These are phyloP conservation scores for Pezicula neosporulosa DNA, from an alignment of 2,329 filamentous ascomycete genomes.

Conservation along the genomic window DNA sequence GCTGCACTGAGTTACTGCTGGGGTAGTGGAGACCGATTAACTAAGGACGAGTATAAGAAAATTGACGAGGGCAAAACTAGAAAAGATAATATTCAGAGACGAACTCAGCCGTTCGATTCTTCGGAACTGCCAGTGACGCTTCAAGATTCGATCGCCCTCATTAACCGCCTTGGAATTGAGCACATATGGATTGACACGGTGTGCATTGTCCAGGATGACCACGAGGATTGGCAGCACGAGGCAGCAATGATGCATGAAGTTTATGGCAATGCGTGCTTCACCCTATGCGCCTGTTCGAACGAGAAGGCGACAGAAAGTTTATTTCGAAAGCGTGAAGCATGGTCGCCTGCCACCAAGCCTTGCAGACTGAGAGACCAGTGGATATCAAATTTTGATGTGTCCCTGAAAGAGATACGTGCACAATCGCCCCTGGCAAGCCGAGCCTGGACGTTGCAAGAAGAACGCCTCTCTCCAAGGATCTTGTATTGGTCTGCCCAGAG, in stretches of 20 bases:
- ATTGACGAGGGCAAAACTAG: not conserved
- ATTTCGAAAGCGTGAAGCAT: not conserved
- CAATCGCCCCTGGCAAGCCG: not conserved
- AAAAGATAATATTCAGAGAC: not conserved
- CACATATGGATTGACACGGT: constrained; percentile 14
- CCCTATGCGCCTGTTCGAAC: not conserved
- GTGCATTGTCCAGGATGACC: constrained; percentile 15
- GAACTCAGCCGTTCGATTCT: not conserved
- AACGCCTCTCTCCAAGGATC: not conserved
- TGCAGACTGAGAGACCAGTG: not conserved
- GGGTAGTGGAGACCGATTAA: constrained; percentile 8
- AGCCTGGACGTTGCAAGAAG: not conserved
- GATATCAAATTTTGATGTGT: not conserved
- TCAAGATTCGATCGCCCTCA: constrained; percentile 2
- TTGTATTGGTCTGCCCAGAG: not conserved
- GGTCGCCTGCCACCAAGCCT: not conserved
- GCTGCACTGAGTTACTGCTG: constrained; percentile 14
- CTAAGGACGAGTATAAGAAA: constrained; percentile 7
- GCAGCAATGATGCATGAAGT: constrained; percentile 10
- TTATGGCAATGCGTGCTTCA: constrained; percentile 7
- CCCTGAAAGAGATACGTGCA: not conserved
- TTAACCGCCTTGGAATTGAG: not conserved
- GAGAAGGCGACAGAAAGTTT: not conserved
- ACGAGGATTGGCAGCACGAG: constrained; percentile 9
- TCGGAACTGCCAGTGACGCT: constrained; percentile 5